phyloP scores from a whole-genome alignment of 331 rosid genomes.

The Malus hybrid region DNA sequence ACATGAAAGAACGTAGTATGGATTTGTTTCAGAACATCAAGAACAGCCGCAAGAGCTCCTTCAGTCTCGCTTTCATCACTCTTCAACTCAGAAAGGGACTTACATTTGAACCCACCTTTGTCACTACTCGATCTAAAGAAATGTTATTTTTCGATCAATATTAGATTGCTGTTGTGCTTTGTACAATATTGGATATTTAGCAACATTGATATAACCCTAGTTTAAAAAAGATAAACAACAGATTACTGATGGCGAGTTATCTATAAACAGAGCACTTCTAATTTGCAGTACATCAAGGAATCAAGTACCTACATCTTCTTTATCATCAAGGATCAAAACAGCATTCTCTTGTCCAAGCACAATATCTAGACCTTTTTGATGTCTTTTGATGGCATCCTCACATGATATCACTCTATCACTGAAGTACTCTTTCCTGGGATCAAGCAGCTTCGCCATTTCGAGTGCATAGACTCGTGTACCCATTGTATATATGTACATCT shows the following conservation, averaged over 20 bases:
- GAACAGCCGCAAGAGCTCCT: constrained; percentile 66
- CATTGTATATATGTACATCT: constrained; percentile 85
- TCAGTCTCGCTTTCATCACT: constrained; percentile 64
- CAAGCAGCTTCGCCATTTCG: constrained; percentile 80
- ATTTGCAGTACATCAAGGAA: background rate
- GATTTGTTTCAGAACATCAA: constrained; percentile 57
- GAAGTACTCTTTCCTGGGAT: constrained; percentile 66
- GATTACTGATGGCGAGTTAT: background rate
- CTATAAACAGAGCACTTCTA: background rate
- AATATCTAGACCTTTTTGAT: constrained; percentile 74
- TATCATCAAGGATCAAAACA: constrained; percentile 68
- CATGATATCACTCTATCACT: constrained; percentile 65
- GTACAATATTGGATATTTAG: constrained; percentile 16
- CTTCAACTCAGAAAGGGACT: constrained; percentile 64
- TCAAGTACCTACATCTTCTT: constrained; percentile 56
- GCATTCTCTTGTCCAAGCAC: constrained; percentile 82
- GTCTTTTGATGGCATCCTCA: constrained; percentile 76
- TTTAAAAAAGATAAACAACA: background rate
- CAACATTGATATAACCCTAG: constrained; percentile 3
- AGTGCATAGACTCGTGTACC: constrained; percentile 69
- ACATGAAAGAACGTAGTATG: constrained; percentile 68
- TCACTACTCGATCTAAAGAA: constrained; percentile 73
- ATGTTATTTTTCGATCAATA: constrained; percentile 89
- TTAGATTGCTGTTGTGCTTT: constrained; percentile 65
- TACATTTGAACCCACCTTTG: constrained; percentile 62